Evolutionary conservation across 805 yeast species (phyloP).

Genomic region (Wickerhamiella kurtzmanii): DNA sequence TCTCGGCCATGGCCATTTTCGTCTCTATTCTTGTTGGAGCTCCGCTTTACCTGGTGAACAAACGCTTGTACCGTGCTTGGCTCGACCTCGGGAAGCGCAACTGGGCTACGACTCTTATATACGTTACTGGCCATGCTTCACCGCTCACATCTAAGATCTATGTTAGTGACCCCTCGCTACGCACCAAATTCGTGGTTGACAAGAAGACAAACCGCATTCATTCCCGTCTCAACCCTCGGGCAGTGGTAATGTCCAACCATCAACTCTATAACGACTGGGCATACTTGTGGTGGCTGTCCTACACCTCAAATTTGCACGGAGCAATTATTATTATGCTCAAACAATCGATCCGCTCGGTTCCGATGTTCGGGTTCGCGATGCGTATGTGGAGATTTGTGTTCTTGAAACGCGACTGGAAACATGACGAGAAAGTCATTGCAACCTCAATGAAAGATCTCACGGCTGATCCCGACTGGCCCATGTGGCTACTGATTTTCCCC

Average conservation of each 20-base stretch:
- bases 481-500: constrained; percentile 69
- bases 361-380: constrained; percentile 82
- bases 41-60: constrained; percentile 11
- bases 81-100: constrained; percentile 12
- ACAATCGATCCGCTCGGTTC: constrained; percentile 54
- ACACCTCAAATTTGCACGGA: constrained; percentile 52
- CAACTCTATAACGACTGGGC: constrained; percentile 94
- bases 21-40: constrained; percentile 10
- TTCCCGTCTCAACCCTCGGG: constrained; percentile 32
- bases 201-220: constrained; percentile 8
- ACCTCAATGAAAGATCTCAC: constrained; percentile 9
- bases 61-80: constrained; percentile 15
- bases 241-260: constrained; percentile 73
- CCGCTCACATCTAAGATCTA: constrained; percentile 13
- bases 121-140: constrained; percentile 7
- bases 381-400: constrained; percentile 60
- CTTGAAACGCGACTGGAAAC: constrained; percentile 74
- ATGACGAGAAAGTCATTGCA: constrained; percentile 45
- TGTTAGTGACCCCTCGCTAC: constrained; percentile 1
- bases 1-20: constrained; percentile 5
- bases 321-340: constrained; percentile 63
- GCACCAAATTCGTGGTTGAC: background rate
- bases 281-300: constrained; percentile 73
- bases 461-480: constrained; percentile 37
- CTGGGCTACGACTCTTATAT: constrained; percentile 10